Conservation (phyloP, 805 yeast species). For the Hanseniaspora vineae region DNA sequence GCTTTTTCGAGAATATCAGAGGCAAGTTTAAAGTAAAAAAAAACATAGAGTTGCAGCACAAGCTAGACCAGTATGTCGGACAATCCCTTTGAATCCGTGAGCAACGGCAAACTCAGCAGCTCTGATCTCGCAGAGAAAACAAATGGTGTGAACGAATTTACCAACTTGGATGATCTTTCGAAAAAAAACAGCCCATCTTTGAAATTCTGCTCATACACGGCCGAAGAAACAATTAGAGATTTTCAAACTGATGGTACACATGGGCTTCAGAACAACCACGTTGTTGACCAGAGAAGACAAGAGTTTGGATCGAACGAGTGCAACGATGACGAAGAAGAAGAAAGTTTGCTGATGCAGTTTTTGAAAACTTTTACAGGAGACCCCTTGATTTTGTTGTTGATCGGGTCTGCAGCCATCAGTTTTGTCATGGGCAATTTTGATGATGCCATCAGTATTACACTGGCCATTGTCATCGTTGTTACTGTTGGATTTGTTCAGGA, state of each 20-base stretch:
- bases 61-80: too few species aligned
- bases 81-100: too few species aligned
- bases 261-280: conserved; percentile 63
- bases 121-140: not conserved
- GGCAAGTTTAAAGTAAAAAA: too few species aligned
- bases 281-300: conserved; percentile 55
- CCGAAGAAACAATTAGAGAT: conserved; percentile 50
- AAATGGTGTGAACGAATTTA: conserved; percentile 4
- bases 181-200: conserved; percentile 40
- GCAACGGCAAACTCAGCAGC: conserved; percentile 21
- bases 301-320: conserved; percentile 78
- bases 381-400: conserved; percentile 75
- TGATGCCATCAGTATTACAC: conserved; percentile 86
- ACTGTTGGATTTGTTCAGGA: conserved; percentile 97
- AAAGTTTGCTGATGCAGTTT: conserved; percentile 47
- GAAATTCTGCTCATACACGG: conserved; percentile 45
- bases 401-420: conserved; percentile 80
- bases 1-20: too few species aligned
- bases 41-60: too few species aligned
- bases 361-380: conserved; percentile 74
- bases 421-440: conserved; percentile 92
- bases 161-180: not conserved
- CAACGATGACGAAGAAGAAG: conserved; percentile 60
- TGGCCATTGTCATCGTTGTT: conserved; percentile 87
- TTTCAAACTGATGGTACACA: conserved; percentile 44